Conservation (phyloP, 2,329 filamentous ascomycete species). For the Aspergillus pseudoviridinutans region DNA sequence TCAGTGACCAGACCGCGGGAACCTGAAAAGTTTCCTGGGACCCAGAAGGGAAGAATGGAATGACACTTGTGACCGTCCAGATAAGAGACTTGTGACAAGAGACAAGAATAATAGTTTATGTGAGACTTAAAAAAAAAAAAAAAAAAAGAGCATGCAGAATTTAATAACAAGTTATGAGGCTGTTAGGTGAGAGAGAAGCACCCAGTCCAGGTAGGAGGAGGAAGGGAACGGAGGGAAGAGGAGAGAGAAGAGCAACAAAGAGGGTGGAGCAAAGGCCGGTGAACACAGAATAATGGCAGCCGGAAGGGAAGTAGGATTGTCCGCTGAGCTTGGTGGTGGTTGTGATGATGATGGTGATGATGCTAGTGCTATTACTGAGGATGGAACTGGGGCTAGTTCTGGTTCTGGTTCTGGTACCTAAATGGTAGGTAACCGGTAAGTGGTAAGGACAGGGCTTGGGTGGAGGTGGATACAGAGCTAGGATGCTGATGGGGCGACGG, state of each 20-base stretch:
- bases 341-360: neutral
- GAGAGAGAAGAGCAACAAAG: neutral
- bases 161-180: neutral
- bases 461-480: neutral
- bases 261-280: neutral
- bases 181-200: neutral
- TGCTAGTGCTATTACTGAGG: neutral
- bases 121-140: neutral
- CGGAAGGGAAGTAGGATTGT: slow-evolving; percentile 24
- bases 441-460: neutral
- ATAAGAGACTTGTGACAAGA: neutral
- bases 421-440: neutral
- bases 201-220: neutral
- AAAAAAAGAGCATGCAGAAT: no score
- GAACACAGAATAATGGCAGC: neutral
- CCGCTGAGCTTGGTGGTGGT: slow-evolving; percentile 9
- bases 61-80: no score
- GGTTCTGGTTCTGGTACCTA: no score
- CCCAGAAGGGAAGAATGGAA: neutral
- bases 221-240: slow-evolving; percentile 1
- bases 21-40: slow-evolving; percentile 2
- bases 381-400: no score
- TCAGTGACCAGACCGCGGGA: slow-evolving; percentile 14
- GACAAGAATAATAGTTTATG: neutral
- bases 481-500: neutral